A percentile compares a stretch with the other conserved stretches of the same genome.
These are phyloP conservation scores for Thielaviopsis euricoi DNA, from an alignment of 2,329 filamentous ascomycete genomes.

Conservation along the genomic window DNA sequence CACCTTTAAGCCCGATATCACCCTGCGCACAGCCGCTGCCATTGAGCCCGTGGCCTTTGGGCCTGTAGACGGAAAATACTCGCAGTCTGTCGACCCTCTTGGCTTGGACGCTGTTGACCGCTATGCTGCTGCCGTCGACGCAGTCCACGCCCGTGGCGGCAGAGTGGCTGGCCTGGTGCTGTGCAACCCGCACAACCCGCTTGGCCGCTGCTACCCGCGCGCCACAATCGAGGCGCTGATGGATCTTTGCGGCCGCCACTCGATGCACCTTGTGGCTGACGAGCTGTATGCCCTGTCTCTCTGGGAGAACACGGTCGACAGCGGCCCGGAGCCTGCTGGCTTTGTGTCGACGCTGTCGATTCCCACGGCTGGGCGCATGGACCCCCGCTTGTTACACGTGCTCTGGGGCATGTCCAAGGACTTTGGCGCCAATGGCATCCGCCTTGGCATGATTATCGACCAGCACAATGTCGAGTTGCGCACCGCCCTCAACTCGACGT, in stretches of 20 bases:
- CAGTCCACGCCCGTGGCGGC: slow-evolving; percentile 22
- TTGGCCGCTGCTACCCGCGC: slow-evolving; percentile 30
- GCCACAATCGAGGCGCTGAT: slow-evolving; percentile 25
- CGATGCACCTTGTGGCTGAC: slow-evolving; percentile 35
- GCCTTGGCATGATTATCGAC: slow-evolving; percentile 33
- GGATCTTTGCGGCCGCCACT: slow-evolving; percentile 29
- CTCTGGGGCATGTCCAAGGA: slow-evolving; percentile 32
- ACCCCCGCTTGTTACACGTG: slow-evolving; percentile 33
- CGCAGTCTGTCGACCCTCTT: slow-evolving; percentile 26
- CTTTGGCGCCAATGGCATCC: slow-evolving; percentile 39
- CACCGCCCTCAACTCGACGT: slow-evolving; percentile 20
- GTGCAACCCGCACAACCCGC: slow-evolving; percentile 34
- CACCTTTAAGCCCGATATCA: slow-evolving; percentile 29
- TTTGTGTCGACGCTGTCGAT: slow-evolving; percentile 33
- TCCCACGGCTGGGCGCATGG: slow-evolving; percentile 26
- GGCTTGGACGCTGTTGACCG: slow-evolving; percentile 22
- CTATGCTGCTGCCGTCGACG: slow-evolving; percentile 28
- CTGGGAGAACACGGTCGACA: slow-evolving; percentile 25
- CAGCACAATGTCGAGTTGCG: slow-evolving; percentile 26
- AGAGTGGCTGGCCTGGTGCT: slow-evolving; percentile 32
- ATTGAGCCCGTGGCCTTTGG: slow-evolving; percentile 29
- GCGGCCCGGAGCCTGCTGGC: slow-evolving; percentile 14
- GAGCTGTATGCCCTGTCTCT: slow-evolving; percentile 35
- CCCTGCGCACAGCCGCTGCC: slow-evolving; percentile 23
- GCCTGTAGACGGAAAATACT: no score